phyloP scores from a whole-genome alignment of 805 yeast genomes.

The Debaryomyces hansenii region DNA sequence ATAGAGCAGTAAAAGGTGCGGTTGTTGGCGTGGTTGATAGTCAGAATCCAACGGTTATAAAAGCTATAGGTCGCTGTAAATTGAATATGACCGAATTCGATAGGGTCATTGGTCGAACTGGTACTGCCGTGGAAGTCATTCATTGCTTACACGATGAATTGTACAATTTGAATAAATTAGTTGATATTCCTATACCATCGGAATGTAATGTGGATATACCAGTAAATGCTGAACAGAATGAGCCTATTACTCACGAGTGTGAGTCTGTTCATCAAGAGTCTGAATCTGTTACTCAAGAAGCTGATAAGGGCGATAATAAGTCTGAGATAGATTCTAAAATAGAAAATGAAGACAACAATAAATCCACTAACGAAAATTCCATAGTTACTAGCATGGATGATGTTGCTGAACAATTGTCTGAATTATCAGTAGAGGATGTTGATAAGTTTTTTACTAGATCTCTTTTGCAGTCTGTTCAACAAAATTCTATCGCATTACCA shows the following conservation, averaged over 20 bases:
- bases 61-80: slow-evolving; percentile 70
- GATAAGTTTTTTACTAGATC: slow-evolving; percentile 77
- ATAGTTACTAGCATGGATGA: slow-evolving; percentile 14
- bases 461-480: slow-evolving; percentile 65
- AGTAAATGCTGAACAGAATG: slow-evolving; percentile 13
- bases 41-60: slow-evolving; percentile 57
- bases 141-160: slow-evolving; percentile 71
- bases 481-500: slow-evolving; percentile 60
- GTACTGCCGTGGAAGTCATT: slow-evolving; percentile 75
- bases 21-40: slow-evolving; percentile 72
- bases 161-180: slow-evolving; percentile 47
- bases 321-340: neutral
- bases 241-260: neutral
- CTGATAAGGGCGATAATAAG: neutral
- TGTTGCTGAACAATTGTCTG: slow-evolving; percentile 36
- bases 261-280: too few relatives aligned
- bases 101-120: slow-evolving; percentile 61
- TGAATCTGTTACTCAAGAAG: neutral
- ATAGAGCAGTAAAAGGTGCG: slow-evolving; percentile 46
- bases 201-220: slow-evolving; percentile 40
- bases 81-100: slow-evolving; percentile 45
- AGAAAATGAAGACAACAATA: too few relatives aligned
- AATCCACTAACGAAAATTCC: neutral
- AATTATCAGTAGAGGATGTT: slow-evolving; percentile 59
- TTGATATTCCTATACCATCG: slow-evolving; percentile 34